Evolutionary conservation across 1,284 basidiomycete genomes (phyloP).

Genomic region (Caloboletus inedulis): DNA sequence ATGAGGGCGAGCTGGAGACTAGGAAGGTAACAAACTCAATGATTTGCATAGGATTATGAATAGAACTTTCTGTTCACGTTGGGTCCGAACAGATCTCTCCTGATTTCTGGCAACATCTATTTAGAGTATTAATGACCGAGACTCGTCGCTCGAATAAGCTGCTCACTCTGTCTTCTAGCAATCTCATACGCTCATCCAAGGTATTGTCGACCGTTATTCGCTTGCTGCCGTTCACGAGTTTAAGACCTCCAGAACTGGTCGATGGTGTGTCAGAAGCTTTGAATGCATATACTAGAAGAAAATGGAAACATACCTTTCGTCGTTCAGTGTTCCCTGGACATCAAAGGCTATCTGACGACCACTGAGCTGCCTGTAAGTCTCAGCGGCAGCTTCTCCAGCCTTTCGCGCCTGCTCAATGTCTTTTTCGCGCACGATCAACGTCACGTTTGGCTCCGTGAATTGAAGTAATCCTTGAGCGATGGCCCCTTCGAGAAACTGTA

Average conservation of each 20-base stretch:
- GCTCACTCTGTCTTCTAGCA: constrained; percentile 84
- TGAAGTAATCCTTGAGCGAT: constrained; percentile 77
- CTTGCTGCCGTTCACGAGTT: constrained; percentile 65
- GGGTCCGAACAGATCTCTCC: constrained; percentile 78
- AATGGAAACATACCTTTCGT: constrained; percentile 60
- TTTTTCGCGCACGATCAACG: constrained; percentile 58
- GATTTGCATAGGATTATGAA: constrained; percentile 38
- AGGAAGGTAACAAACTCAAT: neutral
- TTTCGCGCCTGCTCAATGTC: constrained; percentile 57
- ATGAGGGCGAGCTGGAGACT: neutral
- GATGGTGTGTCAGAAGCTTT: neutral
- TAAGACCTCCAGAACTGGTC: constrained; percentile 74
- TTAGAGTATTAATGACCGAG: constrained; percentile 1
- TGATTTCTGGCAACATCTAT: constrained; percentile 90
- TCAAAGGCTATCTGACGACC: constrained; percentile 64
- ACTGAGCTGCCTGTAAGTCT: constrained; percentile 70
- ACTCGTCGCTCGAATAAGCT: neutral
- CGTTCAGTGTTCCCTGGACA: constrained; percentile 65
- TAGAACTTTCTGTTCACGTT: constrained; percentile 89
- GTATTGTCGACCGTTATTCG: constrained; percentile 92
- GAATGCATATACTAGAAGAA: neutral
- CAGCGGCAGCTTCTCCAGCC: constrained; percentile 62
- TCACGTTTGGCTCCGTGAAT: constrained; percentile 69
- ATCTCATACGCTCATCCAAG: constrained; percentile 79
- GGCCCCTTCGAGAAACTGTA: constrained; percentile 74